Base-by-base conservation (phyloP, 305 asterid genomes). In the Ilex paraguariensis region DNA sequence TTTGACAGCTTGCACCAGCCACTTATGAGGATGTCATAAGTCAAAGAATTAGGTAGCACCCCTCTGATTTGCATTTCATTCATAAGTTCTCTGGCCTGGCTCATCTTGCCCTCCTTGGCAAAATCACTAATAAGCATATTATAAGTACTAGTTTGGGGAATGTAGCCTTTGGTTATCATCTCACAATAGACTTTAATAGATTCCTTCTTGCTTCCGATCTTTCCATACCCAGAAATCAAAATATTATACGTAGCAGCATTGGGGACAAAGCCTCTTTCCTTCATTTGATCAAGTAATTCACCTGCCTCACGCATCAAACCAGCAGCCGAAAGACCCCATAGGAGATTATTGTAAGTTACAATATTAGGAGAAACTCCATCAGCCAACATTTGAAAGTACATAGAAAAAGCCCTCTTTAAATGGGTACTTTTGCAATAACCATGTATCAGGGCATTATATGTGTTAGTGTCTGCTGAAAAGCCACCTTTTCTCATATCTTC, bases 41-140 rank as follows among this genome's bases (percentile, higher is more conserved):
- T 89, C 45, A 96, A 80, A 49, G 96, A 73, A 74, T 78, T 87
- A 15, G 95, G 90, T 56, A 36, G 28, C 42, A 80, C 90, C 30
- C 89, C 85, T 74, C 95, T 78, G 67, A 71, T 60, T 68, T 82
- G 79, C 96, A 92, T 87, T 76, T 92, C 98, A 31, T 77, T 81
- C 84, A 83, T 61, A 75, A 92, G 86, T 81, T 92, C 98, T 76
- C 77, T 78, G 15, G 97, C 95, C 59, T 91, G 95, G 62, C 78
- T 84, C 98, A 91, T 89, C 73, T 79, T 85, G 65, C 98, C 98
- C 55, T 66, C 77, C 79, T 71, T 85, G 56, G 96, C 83, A 84
- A 91, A 91, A 66, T 81, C 87, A 63, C 70, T 39, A 45, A 90
- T 82, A 63, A 88, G 95, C 40, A 81, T 74, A 70, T 91, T 88